Evolutionary conservation across 169 alveolate genomes (phyloP).

Genomic region (Plasmodium gonderi): DNA sequence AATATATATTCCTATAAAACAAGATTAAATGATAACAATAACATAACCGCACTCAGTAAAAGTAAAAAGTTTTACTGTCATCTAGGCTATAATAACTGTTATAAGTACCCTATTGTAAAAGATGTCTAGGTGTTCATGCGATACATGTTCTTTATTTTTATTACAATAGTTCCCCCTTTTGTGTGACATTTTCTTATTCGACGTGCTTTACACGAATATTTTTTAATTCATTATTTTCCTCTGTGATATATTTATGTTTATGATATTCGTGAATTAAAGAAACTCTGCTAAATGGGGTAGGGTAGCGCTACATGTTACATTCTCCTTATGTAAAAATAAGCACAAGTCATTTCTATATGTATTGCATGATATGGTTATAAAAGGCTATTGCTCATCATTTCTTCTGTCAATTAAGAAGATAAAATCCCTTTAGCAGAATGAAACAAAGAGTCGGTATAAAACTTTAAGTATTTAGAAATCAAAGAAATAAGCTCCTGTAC

Average conservation of each 20-base stretch:
- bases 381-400: neutral
- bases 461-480: neutral
- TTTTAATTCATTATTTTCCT: neutral
- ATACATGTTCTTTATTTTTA: neutral
- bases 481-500: neutral
- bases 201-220: neutral
- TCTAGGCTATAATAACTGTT: neutral
- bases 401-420: neutral
- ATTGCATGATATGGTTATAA: neutral
- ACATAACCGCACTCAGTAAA: neutral
- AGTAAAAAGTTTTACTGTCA: neutral
- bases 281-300: neutral
- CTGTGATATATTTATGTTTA: neutral
- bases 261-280: neutral
- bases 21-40: neutral
- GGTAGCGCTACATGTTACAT: neutral
- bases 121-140: neutral
- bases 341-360: neutral
- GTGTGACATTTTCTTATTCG: neutral
- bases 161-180: neutral
- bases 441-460: neutral
- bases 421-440: neutral
- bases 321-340: neutral
- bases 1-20: neutral
- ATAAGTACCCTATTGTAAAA: neutral